Conservation (phyloP, 176 grass and related monocot species). For the Ensete ventricosum region DNA sequence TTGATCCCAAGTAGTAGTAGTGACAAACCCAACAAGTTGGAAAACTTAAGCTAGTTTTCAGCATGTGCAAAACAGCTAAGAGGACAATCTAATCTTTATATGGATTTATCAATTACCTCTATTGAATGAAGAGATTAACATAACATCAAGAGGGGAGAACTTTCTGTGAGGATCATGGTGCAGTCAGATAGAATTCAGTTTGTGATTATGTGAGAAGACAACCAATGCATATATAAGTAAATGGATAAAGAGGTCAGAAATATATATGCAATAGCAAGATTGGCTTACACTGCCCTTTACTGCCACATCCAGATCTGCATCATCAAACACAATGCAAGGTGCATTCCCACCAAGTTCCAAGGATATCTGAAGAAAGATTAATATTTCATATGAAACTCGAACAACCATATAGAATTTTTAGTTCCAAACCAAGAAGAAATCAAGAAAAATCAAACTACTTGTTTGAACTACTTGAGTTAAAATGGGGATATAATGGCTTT, state of each 20-base stretch:
- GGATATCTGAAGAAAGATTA: slow-evolving; percentile 47
- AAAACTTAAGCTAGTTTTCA: not conserved
- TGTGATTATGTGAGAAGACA: slow-evolving; percentile 1
- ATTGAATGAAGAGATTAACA: not conserved
- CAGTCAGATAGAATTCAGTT: not conserved
- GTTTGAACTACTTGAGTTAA: no score
- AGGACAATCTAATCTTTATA: not conserved
- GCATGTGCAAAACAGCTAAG: not conserved
- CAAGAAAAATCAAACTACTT: not conserved
- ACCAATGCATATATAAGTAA: not conserved
- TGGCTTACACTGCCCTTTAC: slow-evolving; percentile 82
- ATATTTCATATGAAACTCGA: not conserved
- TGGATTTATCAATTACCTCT: not conserved
- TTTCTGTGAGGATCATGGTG: not conserved
- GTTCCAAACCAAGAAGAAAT: slow-evolving; percentile 11
- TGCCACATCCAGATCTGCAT: slow-evolving; percentile 92
- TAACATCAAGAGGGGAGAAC: not conserved
- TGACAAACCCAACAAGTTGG: not conserved
- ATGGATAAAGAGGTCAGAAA: not conserved
- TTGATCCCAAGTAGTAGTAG: no score
- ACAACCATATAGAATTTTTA: not conserved
- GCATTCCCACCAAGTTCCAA: slow-evolving; percentile 99
- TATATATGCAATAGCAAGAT: slow-evolving; percentile 1
- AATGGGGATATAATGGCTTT: no score
- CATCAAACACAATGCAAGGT: slow-evolving; percentile 95